Evolutionary conservation across 495 filamentous ascomycete genomes (phyloP), one percentile per base, ranked within the genome.

Genomic region (Hypoxylon crocopeplum): DNA sequence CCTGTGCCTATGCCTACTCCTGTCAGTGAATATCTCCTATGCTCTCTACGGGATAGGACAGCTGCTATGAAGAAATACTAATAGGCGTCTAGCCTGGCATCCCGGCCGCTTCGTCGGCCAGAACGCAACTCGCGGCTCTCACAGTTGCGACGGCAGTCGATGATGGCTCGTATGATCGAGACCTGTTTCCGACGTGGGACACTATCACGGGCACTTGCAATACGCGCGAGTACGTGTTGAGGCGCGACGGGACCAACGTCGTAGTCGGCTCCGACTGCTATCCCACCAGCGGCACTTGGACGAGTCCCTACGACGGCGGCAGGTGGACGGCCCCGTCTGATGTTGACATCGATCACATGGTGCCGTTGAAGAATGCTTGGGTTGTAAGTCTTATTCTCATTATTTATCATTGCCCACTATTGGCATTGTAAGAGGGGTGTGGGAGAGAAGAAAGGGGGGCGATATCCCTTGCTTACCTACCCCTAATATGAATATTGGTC

Each of bases 301-400:
- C 60, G 15, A 84, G 80, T 16, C 84, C 85, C 1, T 92, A 86
- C 66, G 88, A 92, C 59, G 87, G 87, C 1, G 86, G 73, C 0
- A 86, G 77, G 2, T 91, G 88, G 88, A 87, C 85, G 0, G 71
- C 72, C 4, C 77, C 86, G 0, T 80, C 79, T 6, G 87, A 91
- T 69, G 56, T 92, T 1, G 86, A 91, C 60, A 90, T 92, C 50
- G 88, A 92, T 64, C 88, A 92, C 69, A 74, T 92, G 67, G 87
- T 92, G 12, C 88, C 88, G 0, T 64, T 92, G 36, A 84, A 83
- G 62, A 87, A 90, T 67, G 87, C 88, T 6, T 92, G 88, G 88
- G 84, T 86, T 64, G 84, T 87, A 55, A 32, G 75, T 62, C 32
- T 19, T 3, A 3, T 10, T 38, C 34, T 38, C 13, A 2, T n/a